Evolutionary conservation across 129 eudicot genomes (phyloP).

Genomic region (Chrysanthemum lavandulifolium): DNA sequence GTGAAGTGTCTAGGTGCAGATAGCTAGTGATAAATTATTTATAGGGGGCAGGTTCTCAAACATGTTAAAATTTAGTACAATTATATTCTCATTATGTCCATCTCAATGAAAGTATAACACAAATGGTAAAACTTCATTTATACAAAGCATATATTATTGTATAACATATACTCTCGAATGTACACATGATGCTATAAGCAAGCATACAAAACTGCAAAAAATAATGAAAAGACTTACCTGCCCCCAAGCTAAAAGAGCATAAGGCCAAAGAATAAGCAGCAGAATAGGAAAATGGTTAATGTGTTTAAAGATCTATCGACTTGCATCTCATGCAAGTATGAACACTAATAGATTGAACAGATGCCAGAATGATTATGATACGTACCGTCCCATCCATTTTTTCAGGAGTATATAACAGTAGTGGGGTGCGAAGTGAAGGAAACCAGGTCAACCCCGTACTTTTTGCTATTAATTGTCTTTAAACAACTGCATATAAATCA

Average conservation of each 20-base stretch:
- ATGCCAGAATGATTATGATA: no score
- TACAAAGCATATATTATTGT: slow-evolving; percentile 8
- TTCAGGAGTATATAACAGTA: no score
- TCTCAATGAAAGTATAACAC: no score
- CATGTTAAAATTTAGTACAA: not conserved
- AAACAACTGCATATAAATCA: no score
- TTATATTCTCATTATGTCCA: no score
- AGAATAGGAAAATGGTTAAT: slow-evolving; percentile 44
- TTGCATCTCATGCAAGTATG: slow-evolving; percentile 40
- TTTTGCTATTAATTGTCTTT: no score
- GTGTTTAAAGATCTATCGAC: slow-evolving; percentile 53
- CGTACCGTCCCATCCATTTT: no score
- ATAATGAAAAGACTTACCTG: slow-evolving; percentile 19
- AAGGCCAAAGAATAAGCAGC: slow-evolving; percentile 56
- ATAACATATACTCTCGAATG: slow-evolving; percentile 16
- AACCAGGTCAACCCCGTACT: no score
- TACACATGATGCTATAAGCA: slow-evolving; percentile 38
- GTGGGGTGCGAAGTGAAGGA: no score
- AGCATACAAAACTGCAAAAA: slow-evolving; percentile 30
- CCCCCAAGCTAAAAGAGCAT: slow-evolving; percentile 39
- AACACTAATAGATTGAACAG: no score
- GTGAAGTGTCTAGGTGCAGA: no score
- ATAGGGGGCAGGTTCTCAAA: not conserved
- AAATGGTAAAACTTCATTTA: slow-evolving; percentile 14
- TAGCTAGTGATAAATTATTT: no score